A percentile compares a stretch with the other conserved stretches of the same genome.
Conservation (phyloP, 139 green algal species). For the Micromonas pusilla region DNA sequence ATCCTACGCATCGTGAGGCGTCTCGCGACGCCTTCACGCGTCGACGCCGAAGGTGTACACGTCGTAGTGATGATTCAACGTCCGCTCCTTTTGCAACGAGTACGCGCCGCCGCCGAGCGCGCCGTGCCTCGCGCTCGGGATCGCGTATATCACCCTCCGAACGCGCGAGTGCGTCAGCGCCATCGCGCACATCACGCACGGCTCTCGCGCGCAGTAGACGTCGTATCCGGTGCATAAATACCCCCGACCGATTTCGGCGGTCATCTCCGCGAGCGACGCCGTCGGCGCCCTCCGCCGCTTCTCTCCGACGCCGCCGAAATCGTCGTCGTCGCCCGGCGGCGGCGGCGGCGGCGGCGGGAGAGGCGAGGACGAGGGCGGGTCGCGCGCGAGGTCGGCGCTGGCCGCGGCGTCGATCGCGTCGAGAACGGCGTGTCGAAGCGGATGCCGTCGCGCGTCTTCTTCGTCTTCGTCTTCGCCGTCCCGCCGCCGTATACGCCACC, state of each 20-base stretch:
- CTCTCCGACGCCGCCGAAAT: neutral
- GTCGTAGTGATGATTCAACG: conserved; percentile 36
- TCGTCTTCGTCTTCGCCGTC: neutral
- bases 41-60: conserved; percentile 25
- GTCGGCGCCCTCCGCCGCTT: neutral
- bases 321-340: neutral
- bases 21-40: too few relatives aligned
- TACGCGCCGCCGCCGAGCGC: neutral
- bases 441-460: neutral
- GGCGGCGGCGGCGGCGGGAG: neutral
- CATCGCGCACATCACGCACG: conserved; percentile 94
- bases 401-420: neutral
- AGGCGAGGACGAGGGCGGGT: neutral
- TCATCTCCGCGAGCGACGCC: neutral
- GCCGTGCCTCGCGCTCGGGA: neutral
- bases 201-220: conserved; percentile 73
- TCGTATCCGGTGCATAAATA: conserved; percentile 95
- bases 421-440: conserved; percentile 5
- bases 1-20: too few relatives aligned
- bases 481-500: neutral
- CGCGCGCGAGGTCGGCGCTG: neutral
- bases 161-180: conserved; percentile 78
- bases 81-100: conserved; percentile 18
- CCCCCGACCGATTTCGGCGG: conserved; percentile 12
- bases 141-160: conserved; percentile 51